phyloP scores from a whole-genome alignment of 257 asterid genomes.

The Cynanchum wilfordii region DNA sequence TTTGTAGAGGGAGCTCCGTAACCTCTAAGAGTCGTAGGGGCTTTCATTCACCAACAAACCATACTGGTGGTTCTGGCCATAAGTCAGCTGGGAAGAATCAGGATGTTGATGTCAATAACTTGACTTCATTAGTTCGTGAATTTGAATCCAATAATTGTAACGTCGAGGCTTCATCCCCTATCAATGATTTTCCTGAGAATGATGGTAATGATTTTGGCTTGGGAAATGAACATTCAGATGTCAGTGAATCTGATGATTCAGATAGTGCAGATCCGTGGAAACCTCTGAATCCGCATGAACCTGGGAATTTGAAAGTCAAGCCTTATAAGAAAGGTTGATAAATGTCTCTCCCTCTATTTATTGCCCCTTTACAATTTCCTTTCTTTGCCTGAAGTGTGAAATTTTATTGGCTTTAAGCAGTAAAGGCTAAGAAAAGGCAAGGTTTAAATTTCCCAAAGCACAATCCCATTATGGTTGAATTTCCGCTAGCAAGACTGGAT shows the following conservation, averaged over 20 bases:
- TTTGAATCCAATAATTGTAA: constrained; percentile 38
- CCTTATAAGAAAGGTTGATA: constrained; percentile 62
- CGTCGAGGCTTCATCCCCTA: constrained; percentile 32
- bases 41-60: constrained; percentile 55
- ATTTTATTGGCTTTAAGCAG: constrained; percentile 43
- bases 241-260: constrained; percentile 41
- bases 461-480: constrained; percentile 41
- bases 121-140: constrained; percentile 33
- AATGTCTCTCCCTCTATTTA: not conserved
- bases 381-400: constrained; percentile 1
- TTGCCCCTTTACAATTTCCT: not conserved
- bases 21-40: constrained; percentile 49
- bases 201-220: constrained; percentile 33
- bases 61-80: constrained; percentile 44
- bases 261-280: constrained; percentile 84
- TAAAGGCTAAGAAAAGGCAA: constrained; percentile 40
- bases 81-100: constrained; percentile 48
- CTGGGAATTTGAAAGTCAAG: constrained; percentile 76
- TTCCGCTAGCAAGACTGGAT: constrained; percentile 67
- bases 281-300: constrained; percentile 90
- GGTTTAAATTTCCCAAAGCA: constrained; percentile 37
- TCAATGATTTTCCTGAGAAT: constrained; percentile 36
- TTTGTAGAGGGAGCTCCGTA: constrained; percentile 36
- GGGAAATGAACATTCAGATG: constrained; percentile 43
- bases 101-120: constrained; percentile 32